Conservation (phyloP, 2,329 filamentous ascomycete genomes). For the Arthrobotrys iridis region DNA sequence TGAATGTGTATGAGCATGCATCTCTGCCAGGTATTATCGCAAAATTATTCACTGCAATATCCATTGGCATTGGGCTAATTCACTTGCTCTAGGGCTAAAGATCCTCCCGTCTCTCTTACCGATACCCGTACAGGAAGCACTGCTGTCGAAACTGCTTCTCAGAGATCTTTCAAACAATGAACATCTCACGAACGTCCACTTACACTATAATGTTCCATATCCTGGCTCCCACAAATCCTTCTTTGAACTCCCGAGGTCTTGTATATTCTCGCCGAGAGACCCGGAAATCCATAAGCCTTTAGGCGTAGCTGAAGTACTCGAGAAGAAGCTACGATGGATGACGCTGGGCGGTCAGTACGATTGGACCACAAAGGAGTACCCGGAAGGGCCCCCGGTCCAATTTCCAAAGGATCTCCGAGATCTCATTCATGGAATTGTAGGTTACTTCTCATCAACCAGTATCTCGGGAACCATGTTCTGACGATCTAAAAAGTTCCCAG, state of each 20-base stretch:
- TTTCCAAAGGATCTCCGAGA: slow-evolving; percentile 79
- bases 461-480: not conserved
- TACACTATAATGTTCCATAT: slow-evolving; percentile 79
- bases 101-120: slow-evolving; percentile 81
- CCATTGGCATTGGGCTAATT: no score
- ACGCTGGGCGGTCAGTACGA: slow-evolving; percentile 96
- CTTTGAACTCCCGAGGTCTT: slow-evolving; percentile 66
- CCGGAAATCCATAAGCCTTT: slow-evolving; percentile 78
- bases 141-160: slow-evolving; percentile 80
- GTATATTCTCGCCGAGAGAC: slow-evolving; percentile 70
- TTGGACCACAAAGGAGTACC: slow-evolving; percentile 89
- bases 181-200: slow-evolving; percentile 90
- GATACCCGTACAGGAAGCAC: slow-evolving; percentile 71
- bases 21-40: slow-evolving; percentile 55
- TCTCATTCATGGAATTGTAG: slow-evolving; percentile 65
- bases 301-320: slow-evolving; percentile 74
- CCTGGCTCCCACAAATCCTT: slow-evolving; percentile 66
- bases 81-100: slow-evolving; percentile 72
- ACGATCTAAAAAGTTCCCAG: slow-evolving; percentile 70
- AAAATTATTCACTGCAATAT: not conserved
- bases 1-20: slow-evolving; percentile 52
- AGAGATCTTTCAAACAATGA: slow-evolving; percentile 76
- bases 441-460: not conserved
- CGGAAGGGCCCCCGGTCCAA: slow-evolving; percentile 70
- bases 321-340: slow-evolving; percentile 87